phyloP scores from a whole-genome alignment of 2,329 filamentous ascomycete species.

The Thyridium curvatum region DNA sequence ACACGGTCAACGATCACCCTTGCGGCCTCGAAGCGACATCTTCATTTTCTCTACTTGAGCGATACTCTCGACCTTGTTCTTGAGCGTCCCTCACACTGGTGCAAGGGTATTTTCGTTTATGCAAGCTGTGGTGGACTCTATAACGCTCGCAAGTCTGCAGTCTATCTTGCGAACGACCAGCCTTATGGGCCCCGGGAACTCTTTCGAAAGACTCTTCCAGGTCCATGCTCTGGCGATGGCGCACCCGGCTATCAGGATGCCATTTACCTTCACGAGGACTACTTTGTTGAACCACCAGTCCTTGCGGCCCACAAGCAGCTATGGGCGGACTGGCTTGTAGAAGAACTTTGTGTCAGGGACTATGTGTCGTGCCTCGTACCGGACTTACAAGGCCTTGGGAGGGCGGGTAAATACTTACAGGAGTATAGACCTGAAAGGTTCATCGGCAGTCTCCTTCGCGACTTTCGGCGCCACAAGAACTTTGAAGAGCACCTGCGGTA shows the following conservation, averaged over 20 bases:
- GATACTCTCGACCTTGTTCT: too few species aligned
- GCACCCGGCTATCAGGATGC: constrained; percentile 3
- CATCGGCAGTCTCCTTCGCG: constrained; percentile 2
- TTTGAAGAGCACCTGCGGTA: too few species aligned
- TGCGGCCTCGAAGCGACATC: constrained; percentile 6
- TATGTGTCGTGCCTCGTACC: too few species aligned
- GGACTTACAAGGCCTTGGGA: too few species aligned
- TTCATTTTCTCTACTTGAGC: constrained; percentile 13
- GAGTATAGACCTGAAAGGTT: constrained; percentile 11
- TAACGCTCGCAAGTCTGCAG: too few species aligned
- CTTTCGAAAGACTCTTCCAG: constrained; percentile 1
- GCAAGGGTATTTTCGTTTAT: too few species aligned
- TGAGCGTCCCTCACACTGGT: too few species aligned
- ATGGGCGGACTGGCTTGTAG: constrained; percentile 7
- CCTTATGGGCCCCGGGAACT: constrained; percentile 11
- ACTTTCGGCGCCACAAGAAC: too few species aligned
- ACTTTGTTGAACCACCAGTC: constrained; percentile 6
- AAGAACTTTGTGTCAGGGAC: too few species aligned
- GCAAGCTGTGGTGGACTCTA: too few species aligned
- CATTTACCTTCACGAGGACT: constrained; percentile 8
- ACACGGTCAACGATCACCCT: constrained; percentile 5
- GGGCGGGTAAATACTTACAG: constrained; percentile 7
- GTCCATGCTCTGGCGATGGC: constrained; percentile 4
- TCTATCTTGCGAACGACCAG: constrained; percentile 8
- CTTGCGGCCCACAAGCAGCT: neutral